Evolutionary conservation across 1,284 basidiomycete genomes (phyloP), one percentile per base, ranked within the genome.

Genomic region (Omphalotus olearius): DNA sequence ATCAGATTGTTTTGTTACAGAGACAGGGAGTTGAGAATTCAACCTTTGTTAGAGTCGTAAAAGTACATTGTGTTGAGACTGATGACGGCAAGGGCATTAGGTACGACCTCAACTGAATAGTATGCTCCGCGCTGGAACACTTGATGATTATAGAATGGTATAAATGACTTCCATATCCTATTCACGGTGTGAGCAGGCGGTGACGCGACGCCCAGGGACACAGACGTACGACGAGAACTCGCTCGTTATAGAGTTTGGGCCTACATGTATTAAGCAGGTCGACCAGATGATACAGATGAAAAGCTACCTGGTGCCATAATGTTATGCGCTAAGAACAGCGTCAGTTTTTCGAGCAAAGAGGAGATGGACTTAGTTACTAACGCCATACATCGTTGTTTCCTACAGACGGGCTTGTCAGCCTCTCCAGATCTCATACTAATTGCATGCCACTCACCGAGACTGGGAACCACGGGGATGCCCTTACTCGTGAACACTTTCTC

Each of bases 51-150:
- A 30, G 86, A 85, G 63, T 92, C 87, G 68, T 90, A 97, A 71
- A 92, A 95, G 69, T 93, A 97, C 68, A 97, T 79, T 1, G 93
- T 95, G 69, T 96, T 97, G 54, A 97, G 71, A 58, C 86, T 88
- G 64, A 97, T 84, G 42, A 88, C 91, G 6, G 91, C 90, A 16
- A 96, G 64, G 49, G 79, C 65, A 60, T 85, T 77, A 1, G 88
- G 86, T 23, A 96, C 80, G 30, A 96, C 85, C 63, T 97, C 93
- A 35, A 80, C 76, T 3, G 88, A 80, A 63, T 79, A 97, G 70
- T 96, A 96, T 26, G 86, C 92, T 7, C 93, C 90, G 38, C 87
- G 76, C 62, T 88, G 85, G 64, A 93, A 92, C 26, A 90, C 83
- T 66, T 93, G 88, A 50, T 82, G 81, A 52, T 87, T 79, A 41